Evolutionary conservation across 75 land plant species (phyloP).

Genomic region (Picea glauca): DNA sequence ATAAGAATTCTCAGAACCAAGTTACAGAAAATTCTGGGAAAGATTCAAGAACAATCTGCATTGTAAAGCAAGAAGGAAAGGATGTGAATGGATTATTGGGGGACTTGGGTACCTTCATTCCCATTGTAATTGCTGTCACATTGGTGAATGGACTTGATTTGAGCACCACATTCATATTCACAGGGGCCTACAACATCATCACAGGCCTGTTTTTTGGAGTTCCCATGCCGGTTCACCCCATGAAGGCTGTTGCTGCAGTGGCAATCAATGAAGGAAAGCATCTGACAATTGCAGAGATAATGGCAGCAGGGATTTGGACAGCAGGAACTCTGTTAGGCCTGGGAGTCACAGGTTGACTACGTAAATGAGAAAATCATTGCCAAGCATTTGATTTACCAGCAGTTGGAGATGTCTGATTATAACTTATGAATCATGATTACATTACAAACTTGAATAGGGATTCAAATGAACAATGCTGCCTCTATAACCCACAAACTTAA

Average conservation of each 20-base stretch:
- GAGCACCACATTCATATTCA: constrained; percentile 77
- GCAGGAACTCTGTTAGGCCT: constrained; percentile 39
- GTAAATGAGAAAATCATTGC: constrained; percentile 19
- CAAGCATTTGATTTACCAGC: constrained; percentile 56
- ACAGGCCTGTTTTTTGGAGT: constrained; percentile 77
- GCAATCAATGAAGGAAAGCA: constrained; percentile 41
- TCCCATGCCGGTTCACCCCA: constrained; percentile 91
- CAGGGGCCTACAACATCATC: constrained; percentile 69
- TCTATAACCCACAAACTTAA: too few relatives aligned
- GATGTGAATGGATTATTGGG: constrained; percentile 79
- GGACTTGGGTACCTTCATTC: constrained; percentile 81
- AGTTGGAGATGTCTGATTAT: constrained; percentile 78
- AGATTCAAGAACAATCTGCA: too few relatives aligned
- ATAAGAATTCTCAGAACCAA: too few relatives aligned
- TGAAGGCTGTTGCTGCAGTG: constrained; percentile 84
- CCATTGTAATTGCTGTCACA: constrained; percentile 68
- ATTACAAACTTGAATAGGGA: too few relatives aligned
- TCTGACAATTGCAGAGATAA: constrained; percentile 62
- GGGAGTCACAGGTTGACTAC: constrained; percentile 68
- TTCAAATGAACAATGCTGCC: too few relatives aligned
- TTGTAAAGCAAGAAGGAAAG: constrained; percentile 30
- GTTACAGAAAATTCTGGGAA: too few relatives aligned
- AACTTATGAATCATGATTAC: constrained; percentile 15
- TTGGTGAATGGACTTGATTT: constrained; percentile 61
- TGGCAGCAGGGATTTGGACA: constrained; percentile 74